Evolutionary conservation across 345 rosid genomes (phyloP).

Genomic region (Acer saccharum): DNA sequence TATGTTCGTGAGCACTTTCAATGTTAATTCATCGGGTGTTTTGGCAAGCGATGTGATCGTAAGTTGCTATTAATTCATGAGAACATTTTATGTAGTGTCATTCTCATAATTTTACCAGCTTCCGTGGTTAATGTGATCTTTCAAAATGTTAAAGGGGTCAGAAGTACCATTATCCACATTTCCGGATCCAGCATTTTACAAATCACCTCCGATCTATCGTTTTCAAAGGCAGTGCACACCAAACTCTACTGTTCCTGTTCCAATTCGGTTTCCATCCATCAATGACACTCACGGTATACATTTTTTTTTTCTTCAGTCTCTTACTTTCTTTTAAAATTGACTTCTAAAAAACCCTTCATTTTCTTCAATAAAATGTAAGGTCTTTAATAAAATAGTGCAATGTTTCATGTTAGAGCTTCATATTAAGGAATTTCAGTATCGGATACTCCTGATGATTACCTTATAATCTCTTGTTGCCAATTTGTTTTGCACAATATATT

Average conservation of each 20-base stretch:
- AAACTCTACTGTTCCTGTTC: conserved; percentile 41
- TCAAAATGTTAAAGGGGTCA: conserved; percentile 68
- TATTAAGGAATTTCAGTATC: neutral
- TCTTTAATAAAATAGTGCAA: too few species aligned
- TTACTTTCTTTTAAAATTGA: too few species aligned
- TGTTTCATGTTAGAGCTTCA: too few species aligned
- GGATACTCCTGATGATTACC: neutral
- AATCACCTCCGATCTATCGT: conserved; percentile 48
- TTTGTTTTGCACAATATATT: neutral
- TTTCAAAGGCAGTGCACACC: conserved; percentile 56
- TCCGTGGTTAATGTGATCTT: conserved; percentile 19
- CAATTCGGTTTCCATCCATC: conserved; percentile 20
- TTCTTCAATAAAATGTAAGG: too few species aligned
- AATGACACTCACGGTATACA: conserved; percentile 40
- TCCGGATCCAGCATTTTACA: conserved; percentile 64
- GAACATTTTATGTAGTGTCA: neutral
- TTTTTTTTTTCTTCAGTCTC: too few species aligned
- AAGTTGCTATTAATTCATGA: conserved; percentile 22
- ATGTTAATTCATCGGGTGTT: conserved; percentile 40
- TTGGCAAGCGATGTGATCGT: conserved; percentile 59
- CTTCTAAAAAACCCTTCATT: too few species aligned
- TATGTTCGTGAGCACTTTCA: conserved; percentile 48
- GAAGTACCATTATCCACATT: conserved; percentile 9
- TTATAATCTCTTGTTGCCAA: neutral
- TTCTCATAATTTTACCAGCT: neutral